phyloP scores from a whole-genome alignment of 2,329 filamentous ascomycete genomes.

The Myriosclerotinia duriaeana region DNA sequence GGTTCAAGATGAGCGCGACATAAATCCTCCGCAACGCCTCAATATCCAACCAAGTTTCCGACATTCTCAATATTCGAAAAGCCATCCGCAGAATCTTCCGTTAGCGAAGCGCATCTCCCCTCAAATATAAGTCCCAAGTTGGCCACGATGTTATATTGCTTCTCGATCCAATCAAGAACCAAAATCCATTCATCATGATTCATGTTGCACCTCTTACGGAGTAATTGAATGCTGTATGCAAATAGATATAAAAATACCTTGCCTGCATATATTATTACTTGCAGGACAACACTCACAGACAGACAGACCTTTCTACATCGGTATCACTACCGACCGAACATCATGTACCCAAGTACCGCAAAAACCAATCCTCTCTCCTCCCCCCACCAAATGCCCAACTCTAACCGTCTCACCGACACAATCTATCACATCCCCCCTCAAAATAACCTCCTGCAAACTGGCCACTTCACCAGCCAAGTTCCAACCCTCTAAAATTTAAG shows the following conservation, averaged over 20 bases:
- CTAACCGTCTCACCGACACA: conserved; percentile 3
- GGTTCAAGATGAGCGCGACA: not conserved
- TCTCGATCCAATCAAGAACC: not conserved
- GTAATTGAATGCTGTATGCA: conserved; percentile 6
- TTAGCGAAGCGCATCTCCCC: not conserved
- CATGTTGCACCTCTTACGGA: conserved; percentile 11
- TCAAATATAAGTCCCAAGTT: not conserved
- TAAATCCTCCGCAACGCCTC: not conserved
- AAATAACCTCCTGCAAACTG: not conserved
- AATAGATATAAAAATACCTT: not conserved
- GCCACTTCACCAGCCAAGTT: not conserved
- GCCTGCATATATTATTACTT: not conserved
- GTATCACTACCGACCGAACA: not conserved
- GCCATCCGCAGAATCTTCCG: not conserved
- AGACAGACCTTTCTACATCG: not conserved
- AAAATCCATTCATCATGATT: not conserved
- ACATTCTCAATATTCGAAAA: not conserved
- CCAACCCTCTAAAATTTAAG: not conserved
- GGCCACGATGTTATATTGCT: no score
- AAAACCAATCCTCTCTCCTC: not conserved
- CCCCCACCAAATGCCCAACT: not conserved
- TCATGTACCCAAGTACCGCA: not conserved
- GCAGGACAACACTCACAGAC: not conserved
- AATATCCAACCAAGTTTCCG: not conserved
- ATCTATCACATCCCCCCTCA: not conserved